Conservation (phyloP, 2,329 filamentous ascomycete genomes). For the Colletotrichum costaricense region DNA sequence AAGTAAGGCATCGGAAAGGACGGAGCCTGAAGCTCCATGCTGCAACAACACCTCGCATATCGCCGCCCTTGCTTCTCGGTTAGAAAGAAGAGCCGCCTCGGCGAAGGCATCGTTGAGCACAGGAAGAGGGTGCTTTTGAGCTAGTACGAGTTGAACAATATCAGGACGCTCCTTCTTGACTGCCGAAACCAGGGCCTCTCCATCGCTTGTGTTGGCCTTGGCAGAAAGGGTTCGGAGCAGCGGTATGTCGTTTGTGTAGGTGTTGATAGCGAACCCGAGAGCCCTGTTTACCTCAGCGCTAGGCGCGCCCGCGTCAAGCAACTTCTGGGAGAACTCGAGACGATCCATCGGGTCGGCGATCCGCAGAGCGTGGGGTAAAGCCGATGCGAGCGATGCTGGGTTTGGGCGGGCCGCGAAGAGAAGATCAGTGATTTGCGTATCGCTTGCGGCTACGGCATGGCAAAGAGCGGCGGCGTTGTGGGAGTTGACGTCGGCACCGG, state of each 20-base stretch:
- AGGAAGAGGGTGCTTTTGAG: conserved; percentile 48
- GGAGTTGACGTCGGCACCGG: conserved; percentile 66
- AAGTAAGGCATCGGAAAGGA: conserved; percentile 62
- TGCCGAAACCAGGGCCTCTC: conserved; percentile 59
- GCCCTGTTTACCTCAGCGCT: conserved; percentile 62
- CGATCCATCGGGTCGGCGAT: conserved; percentile 64
- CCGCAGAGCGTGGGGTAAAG: conserved; percentile 64
- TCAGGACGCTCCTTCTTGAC: conserved; percentile 58
- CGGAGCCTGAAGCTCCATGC: conserved; percentile 56
- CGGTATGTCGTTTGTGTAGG: conserved; percentile 59
- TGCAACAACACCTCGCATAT: conserved; percentile 59
- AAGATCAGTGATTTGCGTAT: conserved; percentile 59
- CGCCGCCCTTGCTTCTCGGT: conserved; percentile 51
- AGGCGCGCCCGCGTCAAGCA: conserved; percentile 62
- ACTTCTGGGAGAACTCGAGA: conserved; percentile 59
- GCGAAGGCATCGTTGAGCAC: conserved; percentile 55
- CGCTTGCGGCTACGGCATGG: conserved; percentile 59
- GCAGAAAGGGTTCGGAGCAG: conserved; percentile 58
- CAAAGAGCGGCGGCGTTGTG: conserved; percentile 63
- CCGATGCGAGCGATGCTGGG: conserved; percentile 57
- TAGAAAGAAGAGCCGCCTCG: conserved; percentile 54
- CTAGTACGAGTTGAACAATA: conserved; percentile 59
- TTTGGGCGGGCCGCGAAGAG: conserved; percentile 56
- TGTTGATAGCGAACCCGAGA: conserved; percentile 60
- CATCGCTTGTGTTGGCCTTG: conserved; percentile 62